Percentiles rank a stretch among this genome's conserved stretches.
phyloP scores from a whole-genome alignment of 805 yeast genomes.

The Candida railenensis region DNA sequence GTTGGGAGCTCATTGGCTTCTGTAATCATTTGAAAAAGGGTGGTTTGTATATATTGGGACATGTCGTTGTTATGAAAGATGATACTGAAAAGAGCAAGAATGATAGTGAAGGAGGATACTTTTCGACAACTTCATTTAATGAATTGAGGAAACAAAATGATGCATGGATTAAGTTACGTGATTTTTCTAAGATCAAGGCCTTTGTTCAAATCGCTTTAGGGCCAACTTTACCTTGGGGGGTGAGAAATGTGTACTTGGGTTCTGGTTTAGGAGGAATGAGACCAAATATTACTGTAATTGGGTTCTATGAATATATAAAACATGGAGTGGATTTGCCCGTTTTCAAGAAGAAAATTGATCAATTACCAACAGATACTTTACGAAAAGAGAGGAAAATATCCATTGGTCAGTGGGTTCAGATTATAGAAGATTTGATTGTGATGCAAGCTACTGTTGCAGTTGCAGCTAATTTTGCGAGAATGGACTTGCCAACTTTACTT shows the following conservation, averaged over 20 bases:
- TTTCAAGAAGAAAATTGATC: slow-evolving; percentile 12
- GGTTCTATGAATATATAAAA: slow-evolving; percentile 70
- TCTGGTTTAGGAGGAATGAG: slow-evolving; percentile 99
- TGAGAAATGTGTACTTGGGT: slow-evolving; percentile 84
- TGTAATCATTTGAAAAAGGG: slow-evolving; percentile 96
- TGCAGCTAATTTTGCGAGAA: slow-evolving; percentile 77
- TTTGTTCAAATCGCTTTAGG: slow-evolving; percentile 92
- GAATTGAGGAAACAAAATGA: slow-evolving; percentile 71
- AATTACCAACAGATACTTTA: slow-evolving; percentile 77
- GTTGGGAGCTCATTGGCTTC: slow-evolving; percentile 88
- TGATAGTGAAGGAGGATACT: slow-evolving; percentile 36
- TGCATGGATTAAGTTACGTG: slow-evolving; percentile 86
- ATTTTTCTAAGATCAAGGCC: slow-evolving; percentile 77
- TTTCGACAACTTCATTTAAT: slow-evolving; percentile 46
- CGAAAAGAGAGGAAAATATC: slow-evolving; percentile 67
- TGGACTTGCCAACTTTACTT: slow-evolving; percentile 59
- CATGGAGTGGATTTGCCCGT: slow-evolving; percentile 35
- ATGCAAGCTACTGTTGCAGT: slow-evolving; percentile 92
- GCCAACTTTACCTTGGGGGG: slow-evolving; percentile 91
- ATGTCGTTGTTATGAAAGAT: slow-evolving; percentile 68
- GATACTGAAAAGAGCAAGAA: slow-evolving; percentile 15
- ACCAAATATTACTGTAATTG: slow-evolving; percentile 91
- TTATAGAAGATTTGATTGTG: slow-evolving; percentile 83
- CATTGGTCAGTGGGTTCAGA: slow-evolving; percentile 85
- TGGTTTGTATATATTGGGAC: slow-evolving; percentile 89